phyloP scores from a whole-genome alignment of 176 grass and related monocot species.

The Musa troglodytarum region DNA sequence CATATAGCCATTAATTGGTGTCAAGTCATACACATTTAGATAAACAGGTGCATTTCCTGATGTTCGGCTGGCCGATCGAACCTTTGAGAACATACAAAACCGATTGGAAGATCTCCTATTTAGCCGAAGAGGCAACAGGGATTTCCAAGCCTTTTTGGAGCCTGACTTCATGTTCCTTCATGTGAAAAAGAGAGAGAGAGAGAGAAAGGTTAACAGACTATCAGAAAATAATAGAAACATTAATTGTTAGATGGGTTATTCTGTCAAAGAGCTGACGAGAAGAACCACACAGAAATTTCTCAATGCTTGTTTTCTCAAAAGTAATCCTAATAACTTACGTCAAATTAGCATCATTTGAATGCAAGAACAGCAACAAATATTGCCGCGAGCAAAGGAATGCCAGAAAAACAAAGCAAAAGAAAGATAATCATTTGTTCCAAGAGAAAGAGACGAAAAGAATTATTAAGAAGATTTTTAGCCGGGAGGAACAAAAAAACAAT shows the following conservation, averaged over 20 bases:
- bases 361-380: neutral
- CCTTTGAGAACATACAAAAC: constrained; percentile 85
- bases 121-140: constrained; percentile 63
- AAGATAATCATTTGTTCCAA: neutral
- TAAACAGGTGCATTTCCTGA: constrained; percentile 71
- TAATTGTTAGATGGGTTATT: neutral
- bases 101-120: constrained; percentile 54
- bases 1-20: constrained; percentile 93
- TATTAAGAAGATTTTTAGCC: no score
- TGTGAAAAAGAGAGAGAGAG: constrained; percentile 16
- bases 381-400: neutral
- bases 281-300: neutral
- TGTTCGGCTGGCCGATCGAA: constrained; percentile 51
- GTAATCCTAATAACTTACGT: neutral
- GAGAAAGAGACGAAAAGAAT: no score
- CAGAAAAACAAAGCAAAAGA: neutral
- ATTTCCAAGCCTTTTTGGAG: constrained; percentile 84
- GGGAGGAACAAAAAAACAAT: no score
- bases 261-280: neutral
- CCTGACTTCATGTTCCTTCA: constrained; percentile 75
- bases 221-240: neutral
- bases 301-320: neutral
- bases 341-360: neutral
- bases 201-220: neutral
- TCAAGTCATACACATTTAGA: constrained; percentile 98